A percentile compares a stretch with the other conserved stretches of the same genome.
Evolutionary conservation across 495 filamentous ascomycete species (phyloP).

Genomic region (Aspergillus saccharolyticus): DNA sequence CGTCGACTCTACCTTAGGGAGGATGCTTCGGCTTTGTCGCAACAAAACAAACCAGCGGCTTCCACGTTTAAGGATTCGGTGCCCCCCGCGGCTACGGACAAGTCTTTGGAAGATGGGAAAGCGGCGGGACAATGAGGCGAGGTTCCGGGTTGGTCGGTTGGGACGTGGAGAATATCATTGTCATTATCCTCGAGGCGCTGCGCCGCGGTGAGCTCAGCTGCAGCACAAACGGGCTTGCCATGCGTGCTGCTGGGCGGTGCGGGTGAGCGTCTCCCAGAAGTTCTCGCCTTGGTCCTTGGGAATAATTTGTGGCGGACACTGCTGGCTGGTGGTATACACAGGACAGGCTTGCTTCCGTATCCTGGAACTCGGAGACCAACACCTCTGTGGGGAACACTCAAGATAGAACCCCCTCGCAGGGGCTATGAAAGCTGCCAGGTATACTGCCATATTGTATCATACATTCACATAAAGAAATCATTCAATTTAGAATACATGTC

Average conservation of each 20-base stretch:
- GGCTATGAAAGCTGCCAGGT: background rate
- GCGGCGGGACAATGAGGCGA: background rate
- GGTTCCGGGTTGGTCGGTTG: background rate
- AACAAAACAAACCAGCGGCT: background rate
- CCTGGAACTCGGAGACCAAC: no score
- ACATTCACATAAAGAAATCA: background rate
- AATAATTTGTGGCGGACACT: background rate
- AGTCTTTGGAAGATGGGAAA: background rate
- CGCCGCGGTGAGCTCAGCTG: no score
- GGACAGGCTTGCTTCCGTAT: no score
- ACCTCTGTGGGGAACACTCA: no score
- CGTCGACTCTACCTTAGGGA: no score
- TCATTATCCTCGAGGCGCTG: background rate
- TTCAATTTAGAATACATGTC: background rate
- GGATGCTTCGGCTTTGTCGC: no score
- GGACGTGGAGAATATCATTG: background rate
- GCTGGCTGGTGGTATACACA: background rate
- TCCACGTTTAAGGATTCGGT: background rate
- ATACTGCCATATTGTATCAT: conserved; percentile 1
- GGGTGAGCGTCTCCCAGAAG: background rate
- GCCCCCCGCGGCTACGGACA: no score
- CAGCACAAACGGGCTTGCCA: background rate
- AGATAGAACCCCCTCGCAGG: no score
- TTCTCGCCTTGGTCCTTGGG: background rate
- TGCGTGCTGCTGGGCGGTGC: background rate